Base-by-base conservation (phyloP, 2,329 filamentous ascomycete species). In the Fusarium circinatum region DNA sequence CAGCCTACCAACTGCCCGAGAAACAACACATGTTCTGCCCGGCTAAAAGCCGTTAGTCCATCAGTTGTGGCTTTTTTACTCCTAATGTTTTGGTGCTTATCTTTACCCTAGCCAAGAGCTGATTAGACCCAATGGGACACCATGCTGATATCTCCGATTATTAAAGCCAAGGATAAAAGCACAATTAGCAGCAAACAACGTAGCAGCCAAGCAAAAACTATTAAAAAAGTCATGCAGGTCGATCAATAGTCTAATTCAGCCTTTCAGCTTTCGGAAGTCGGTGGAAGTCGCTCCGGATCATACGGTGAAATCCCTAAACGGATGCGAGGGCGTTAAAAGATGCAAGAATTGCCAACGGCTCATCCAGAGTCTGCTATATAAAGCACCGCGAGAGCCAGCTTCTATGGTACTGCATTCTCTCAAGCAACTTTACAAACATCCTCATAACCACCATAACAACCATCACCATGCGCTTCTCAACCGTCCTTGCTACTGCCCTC, bases 221-320 rank as follows among this genome's bases (percentile, higher is more conserved):
- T 52, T 36, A 15, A 8, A 52, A 20, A 52, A 20, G 32, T 36
- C 18, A 36, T 52, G 32, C 49, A 20, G 13, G 7, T 12, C 13
- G n/a, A 8, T 36, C 32, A 26, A 36, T 52, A 52, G 32, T 52
- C 18, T 26, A 26, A 12, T 26, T 52, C 49, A 52, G 49, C 18
- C 18, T 36, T 52, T 52, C 49, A 52, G 49, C 49, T 52, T 11
- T 26, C 49, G 49, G 49, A 52, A 52, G 49, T 52, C 32, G 49
- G 32, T 36, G n/a, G n/a, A 32, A 12, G 49, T 52, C 49, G 18
- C 49, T 52, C 32, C 49, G 49, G 13, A 26, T 52, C 30, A 8
- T 26, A 36, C 30, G n/a, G 49, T 15, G 15, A 10, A 32, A 1
- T 49, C 47, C 11, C 11, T 24, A 20, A 36, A 52, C n/a, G 32